phyloP scores from a whole-genome alignment of 805 yeast species.

The Grigorovia humatica region DNA sequence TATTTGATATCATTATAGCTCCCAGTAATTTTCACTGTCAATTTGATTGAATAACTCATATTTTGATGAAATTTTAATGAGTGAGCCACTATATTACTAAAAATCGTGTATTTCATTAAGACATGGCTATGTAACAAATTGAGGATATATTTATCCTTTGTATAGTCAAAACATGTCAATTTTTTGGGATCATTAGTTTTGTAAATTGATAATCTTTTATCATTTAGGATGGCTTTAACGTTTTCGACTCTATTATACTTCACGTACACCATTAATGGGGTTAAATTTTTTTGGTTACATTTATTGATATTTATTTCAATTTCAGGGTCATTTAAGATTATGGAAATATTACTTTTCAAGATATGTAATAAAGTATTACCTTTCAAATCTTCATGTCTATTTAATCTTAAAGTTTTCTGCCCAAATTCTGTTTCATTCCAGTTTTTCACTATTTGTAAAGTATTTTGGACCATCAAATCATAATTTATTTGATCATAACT shows the following conservation, averaged over 20 bases:
- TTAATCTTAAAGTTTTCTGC: conserved; percentile 5
- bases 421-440: conserved; percentile 30
- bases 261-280: conserved; percentile 64
- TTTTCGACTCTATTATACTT: conserved; percentile 60
- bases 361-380: conserved; percentile 76
- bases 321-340: conserved; percentile 24
- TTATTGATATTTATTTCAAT: conserved; percentile 43
- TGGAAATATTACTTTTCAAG: conserved; percentile 39
- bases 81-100: conserved; percentile 10
- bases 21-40: not conserved
- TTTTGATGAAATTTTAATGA: conserved; percentile 13
- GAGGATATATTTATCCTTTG: conserved; percentile 27
- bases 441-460: conserved; percentile 34
- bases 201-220: conserved; percentile 37
- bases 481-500: conserved; percentile 73
- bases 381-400: conserved; percentile 51
- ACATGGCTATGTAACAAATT: conserved; percentile 11
- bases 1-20: not conserved
- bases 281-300: conserved; percentile 44
- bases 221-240: conserved; percentile 39
- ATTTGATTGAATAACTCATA: conserved; percentile 7
- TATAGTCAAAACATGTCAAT: conserved; percentile 37
- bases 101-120: conserved; percentile 5
- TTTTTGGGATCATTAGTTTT: conserved; percentile 16
- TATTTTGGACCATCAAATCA: conserved; percentile 34